Evolutionary conservation across 148 eudicot genomes (phyloP), one percentile per base, ranked within the genome.

Genomic region (Persicaria maculosa): DNA sequence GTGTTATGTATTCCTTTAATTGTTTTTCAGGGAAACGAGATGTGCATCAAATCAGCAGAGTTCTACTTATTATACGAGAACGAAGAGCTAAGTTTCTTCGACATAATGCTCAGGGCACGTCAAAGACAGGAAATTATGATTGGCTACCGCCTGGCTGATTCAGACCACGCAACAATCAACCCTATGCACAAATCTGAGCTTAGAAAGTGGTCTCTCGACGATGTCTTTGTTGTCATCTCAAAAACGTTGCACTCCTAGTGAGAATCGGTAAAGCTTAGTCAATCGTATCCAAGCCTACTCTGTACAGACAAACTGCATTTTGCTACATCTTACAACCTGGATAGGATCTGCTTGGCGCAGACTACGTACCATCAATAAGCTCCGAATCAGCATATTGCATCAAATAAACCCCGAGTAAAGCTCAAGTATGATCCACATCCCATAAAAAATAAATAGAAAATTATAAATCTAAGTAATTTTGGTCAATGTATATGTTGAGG

Each of bases 1-100:
- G 1, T 0, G 54, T 50, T 50, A 3, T 3, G 14, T 50, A 50
- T 52, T 52, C 55, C 55, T 52, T 15, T 52, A 11, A 52, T 10
- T 19, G n/a, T 76, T 67, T 61, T 74, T 72, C 96, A 92, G 97
- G 97, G 97, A 59, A 92, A 88, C 81, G 97, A 92, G 76, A 84
- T 92, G 96, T 90, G 97, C 81, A 92, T 92, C 75, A 92, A 86
- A 79, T 85, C 97, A 5, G 94, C 93, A 44, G 97, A 92, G 75
- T 88, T 92, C 77, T 92, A 90, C 79, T 83, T 90, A 50, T 83
- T 90, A 50, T 88, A 90, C 72, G 93, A 92, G 70, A 93, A 88
- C 74, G 97, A 92, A 81, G 91, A 90, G 75, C 79, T 90, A 74
- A 80, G 89, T 74, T 92, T 92, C 84, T 87, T 80, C 43, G 96